These are phyloP conservation scores for Syncephalastrum sp. DNA, from an alignment of 371 early-diverging fungal species.

Conservation along the genomic window DNA sequence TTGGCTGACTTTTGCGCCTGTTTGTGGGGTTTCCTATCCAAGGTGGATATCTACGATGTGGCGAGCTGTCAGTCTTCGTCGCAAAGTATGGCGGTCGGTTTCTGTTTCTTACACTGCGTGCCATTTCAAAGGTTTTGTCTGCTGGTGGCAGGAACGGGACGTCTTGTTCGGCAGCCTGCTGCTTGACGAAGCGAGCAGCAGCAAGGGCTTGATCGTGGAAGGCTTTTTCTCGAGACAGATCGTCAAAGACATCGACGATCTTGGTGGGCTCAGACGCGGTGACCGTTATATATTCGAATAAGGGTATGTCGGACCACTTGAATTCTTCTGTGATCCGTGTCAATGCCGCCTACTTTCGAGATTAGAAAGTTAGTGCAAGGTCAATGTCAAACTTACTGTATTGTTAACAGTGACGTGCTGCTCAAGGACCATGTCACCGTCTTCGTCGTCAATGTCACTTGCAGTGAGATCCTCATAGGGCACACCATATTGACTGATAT, in stretches of 20 bases:
- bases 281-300: constrained; percentile 80
- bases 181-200: constrained; percentile 67
- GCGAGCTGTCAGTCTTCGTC: neutral
- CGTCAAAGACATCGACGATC: constrained; percentile 75
- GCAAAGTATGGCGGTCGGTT: constrained; percentile 37
- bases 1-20: constrained; percentile 2
- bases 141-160: constrained; percentile 81
- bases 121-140: constrained; percentile 81
- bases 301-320: constrained; percentile 69
- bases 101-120: constrained; percentile 87
- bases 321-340: constrained; percentile 61
- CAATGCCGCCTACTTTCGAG: constrained; percentile 52
- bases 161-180: constrained; percentile 56
- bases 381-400: constrained; percentile 43
- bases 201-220: constrained; percentile 88
- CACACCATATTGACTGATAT: constrained; percentile 10
- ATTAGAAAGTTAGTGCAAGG: neutral
- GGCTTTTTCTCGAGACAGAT: constrained; percentile 87
- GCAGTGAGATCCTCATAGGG: constrained; percentile 33
- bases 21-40: constrained; percentile 11
- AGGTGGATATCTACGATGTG: constrained; percentile 13
- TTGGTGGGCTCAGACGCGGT: constrained; percentile 62
- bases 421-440: constrained; percentile 60
- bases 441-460: constrained; percentile 42
- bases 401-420: constrained; percentile 73